Conservation (phyloP, 169 alveolate species). For the Sarcocystis neurona region DNA sequence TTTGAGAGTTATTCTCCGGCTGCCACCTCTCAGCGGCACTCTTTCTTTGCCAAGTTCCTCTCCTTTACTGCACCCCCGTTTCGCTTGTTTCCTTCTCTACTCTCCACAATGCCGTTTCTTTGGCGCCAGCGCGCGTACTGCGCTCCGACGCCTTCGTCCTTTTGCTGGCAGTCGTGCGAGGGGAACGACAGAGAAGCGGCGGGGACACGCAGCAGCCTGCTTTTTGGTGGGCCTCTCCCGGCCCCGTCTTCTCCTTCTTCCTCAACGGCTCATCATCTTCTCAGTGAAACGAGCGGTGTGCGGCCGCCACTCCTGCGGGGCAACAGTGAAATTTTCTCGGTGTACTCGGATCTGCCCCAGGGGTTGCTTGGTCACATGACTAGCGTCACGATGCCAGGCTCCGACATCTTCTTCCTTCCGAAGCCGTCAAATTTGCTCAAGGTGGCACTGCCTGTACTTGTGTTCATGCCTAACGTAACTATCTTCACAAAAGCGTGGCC, state of each 20-base stretch:
- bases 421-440: conserved; percentile 76
- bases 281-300: background rate
- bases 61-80: too few relatives aligned
- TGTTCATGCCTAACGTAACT: conserved; percentile 77
- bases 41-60: too few relatives aligned
- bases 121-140: conserved; percentile 61
- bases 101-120: conserved; percentile 51
- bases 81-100: too few relatives aligned
- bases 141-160: conserved; percentile 51
- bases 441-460: conserved; percentile 75
- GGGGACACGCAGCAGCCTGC: background rate
- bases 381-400: conserved; percentile 64
- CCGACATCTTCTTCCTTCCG: conserved; percentile 76
- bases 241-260: background rate
- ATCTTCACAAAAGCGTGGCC: conserved; percentile 76
- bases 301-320: background rate
- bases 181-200: background rate
- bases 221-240: background rate
- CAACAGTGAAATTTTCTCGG: conserved; percentile 34
- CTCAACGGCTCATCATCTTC: background rate
- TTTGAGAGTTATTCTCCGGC: too few relatives aligned
- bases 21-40: too few relatives aligned
- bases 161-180: background rate
- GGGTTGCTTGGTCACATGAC: conserved; percentile 69
- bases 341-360: conserved; percentile 8